phyloP scores from a whole-genome alignment of 2,329 filamentous ascomycete species.

The Pseudogymnoascus verrucosus region DNA sequence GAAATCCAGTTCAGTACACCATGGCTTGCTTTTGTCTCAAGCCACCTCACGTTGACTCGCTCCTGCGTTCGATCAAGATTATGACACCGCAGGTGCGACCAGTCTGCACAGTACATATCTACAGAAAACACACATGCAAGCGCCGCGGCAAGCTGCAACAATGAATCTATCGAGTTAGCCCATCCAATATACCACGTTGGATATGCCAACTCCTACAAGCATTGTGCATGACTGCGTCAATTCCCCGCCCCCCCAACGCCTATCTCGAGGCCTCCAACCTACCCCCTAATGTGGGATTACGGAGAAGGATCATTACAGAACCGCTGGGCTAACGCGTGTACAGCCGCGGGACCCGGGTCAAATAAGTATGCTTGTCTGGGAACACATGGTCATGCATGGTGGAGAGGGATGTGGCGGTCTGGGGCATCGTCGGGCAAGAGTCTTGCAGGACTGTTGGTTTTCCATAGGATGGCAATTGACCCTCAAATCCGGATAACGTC shows the following conservation, averaged over 20 bases:
- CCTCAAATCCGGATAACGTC: not conserved
- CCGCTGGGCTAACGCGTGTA: conserved; percentile 6
- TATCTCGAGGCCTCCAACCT: not conserved
- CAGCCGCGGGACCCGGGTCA: not conserved
- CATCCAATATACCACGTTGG: conserved; percentile 7
- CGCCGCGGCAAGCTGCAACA: conserved; percentile 6
- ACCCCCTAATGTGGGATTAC: not conserved
- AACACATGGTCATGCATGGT: conserved; percentile 6
- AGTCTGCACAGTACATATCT: not conserved
- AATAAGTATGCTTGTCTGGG: not conserved
- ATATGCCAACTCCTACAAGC: conserved; percentile 3
- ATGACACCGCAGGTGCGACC: not conserved
- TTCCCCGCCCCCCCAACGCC: not conserved
- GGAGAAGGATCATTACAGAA: conserved; percentile 6
- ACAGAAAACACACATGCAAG: not conserved
- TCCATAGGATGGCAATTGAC: conserved; percentile 2
- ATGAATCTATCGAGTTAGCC: not conserved
- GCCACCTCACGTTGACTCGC: conserved; percentile 3
- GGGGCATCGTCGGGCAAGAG: not conserved
- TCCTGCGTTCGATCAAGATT: not conserved
- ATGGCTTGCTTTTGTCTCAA: not conserved
- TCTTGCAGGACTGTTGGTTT: conserved; percentile 6
- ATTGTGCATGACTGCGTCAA: conserved; percentile 6
- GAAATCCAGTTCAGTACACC: not conserved
- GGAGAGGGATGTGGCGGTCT: conserved; percentile 5